These are phyloP conservation scores for Pisolithus sp. DNA, from an alignment of 768 basidiomycete species.

Conservation along the genomic window DNA sequence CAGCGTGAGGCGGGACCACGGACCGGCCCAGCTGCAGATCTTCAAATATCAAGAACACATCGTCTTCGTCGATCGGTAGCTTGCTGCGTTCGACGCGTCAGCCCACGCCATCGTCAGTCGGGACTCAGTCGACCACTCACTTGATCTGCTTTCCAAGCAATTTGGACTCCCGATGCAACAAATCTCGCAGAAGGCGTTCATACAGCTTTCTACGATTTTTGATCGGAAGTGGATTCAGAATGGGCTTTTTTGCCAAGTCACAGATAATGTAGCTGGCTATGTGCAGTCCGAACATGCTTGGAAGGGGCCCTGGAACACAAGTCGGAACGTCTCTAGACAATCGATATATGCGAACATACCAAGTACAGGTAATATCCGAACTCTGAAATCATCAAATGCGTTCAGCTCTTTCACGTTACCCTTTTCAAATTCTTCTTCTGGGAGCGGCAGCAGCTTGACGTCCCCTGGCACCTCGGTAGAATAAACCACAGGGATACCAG, in stretches of 20 bases:
- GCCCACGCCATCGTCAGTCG: background rate
- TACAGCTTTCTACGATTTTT: slow-evolving; percentile 84
- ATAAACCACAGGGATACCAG: slow-evolving; percentile 84
- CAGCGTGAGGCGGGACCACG: slow-evolving; percentile 67
- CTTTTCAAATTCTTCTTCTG: slow-evolving; percentile 88
- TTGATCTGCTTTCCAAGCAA: slow-evolving; percentile 54
- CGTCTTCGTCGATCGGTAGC: slow-evolving; percentile 76
- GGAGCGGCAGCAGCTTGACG: slow-evolving; percentile 81
- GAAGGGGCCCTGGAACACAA: slow-evolving; percentile 46
- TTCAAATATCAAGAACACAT: slow-evolving; percentile 79
- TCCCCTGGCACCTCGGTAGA: slow-evolving; percentile 91
- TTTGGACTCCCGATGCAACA: slow-evolving; percentile 70
- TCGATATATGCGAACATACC: slow-evolving; percentile 36
- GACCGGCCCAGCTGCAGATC: slow-evolving; percentile 79
- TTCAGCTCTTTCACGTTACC: slow-evolving; percentile 86
- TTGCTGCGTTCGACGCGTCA: slow-evolving; percentile 37
- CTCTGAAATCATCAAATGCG: slow-evolving; percentile 87
- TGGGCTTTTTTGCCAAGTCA: slow-evolving; percentile 77
- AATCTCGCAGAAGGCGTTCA: slow-evolving; percentile 67
- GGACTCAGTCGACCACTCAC: slow-evolving; percentile 33
- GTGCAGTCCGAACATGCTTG: slow-evolving; percentile 86
- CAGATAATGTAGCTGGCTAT: slow-evolving; percentile 86
- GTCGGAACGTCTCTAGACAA: background rate
- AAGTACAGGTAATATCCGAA: slow-evolving; percentile 88
- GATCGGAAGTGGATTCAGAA: slow-evolving; percentile 76